Evolutionary conservation across 164 flowering plant species (phyloP), one percentile per base, ranked within the genome.

Genomic region (Nymphaea thermarum): DNA sequence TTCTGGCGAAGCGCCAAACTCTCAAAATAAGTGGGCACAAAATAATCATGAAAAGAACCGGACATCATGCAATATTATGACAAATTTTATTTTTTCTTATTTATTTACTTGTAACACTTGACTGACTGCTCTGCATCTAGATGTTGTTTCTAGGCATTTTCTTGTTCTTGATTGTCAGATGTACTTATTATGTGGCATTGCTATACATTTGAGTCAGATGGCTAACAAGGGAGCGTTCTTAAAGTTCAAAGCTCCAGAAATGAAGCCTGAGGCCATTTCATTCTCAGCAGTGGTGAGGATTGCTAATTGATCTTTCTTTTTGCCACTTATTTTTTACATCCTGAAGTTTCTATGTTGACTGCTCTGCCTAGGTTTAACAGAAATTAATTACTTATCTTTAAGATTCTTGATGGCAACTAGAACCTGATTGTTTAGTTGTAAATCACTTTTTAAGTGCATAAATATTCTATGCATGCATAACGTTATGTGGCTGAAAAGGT

Each of bases 191-290:
- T 25, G 36, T 25, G 0, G 36, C 36, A 25, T 25, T 25, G 12
- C 18, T 62, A 17, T 6, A 62, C 8, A 12, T 11, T 62, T 65
- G 64, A 57, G 77, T 71, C 91, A 94, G 98, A 94, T 94, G 98
- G 97, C 97, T 53, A 94, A 94, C 82, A 94, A 94, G 77, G 99
- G 97, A 68, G 99, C 99, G 44, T 90, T 85, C 70, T 88, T 94
- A 74, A 86, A 89, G 11, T 88, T 94, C 66, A 80, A 87, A 78
- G 88, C 97, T 67, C 99, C 99, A 18, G 89, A 83, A 14, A 53
- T 94, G 84, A 89, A 94, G 81, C 99, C 97, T 47, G 85, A 91
- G 65, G 85, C 91, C 53, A 89, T 81, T 12, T 87, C 99, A 3
- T 94, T 94, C 72, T 79, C 96, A 61, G 87, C 97, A 12, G 96